Conservation (phyloP, 148 eudicot species). For the Chenopodium quinoa region DNA sequence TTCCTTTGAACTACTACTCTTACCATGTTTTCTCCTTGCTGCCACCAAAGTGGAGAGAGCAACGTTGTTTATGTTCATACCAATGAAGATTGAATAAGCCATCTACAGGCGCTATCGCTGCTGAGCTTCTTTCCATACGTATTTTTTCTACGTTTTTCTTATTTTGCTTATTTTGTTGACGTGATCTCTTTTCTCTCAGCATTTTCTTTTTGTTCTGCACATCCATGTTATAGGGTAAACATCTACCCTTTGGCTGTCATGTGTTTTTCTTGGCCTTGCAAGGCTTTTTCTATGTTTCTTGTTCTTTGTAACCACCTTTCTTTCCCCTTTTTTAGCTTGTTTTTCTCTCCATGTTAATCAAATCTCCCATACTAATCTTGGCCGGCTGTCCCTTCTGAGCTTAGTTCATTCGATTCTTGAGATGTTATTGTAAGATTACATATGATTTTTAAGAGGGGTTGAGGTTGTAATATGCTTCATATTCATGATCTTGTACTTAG, state of each 20-base stretch:
- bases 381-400: constrained; percentile 54
- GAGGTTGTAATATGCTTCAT: background rate
- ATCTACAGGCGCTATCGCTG: constrained; percentile 31
- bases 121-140: constrained; percentile 34
- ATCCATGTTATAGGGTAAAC: background rate
- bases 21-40: constrained; percentile 3
- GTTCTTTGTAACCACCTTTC: background rate
- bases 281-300: constrained; percentile 19
- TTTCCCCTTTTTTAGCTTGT: background rate
- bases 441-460: too few relatives aligned
- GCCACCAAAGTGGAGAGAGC: background rate
- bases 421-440: background rate
- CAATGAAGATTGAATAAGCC: background rate
- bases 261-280: constrained; percentile 74
- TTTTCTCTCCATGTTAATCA: constrained; percentile 8
- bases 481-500: background rate
- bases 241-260: background rate
- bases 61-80: background rate
- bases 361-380: constrained; percentile 21
- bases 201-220: background rate
- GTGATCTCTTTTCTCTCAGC: background rate
- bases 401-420: background rate
- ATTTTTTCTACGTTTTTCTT: background rate
- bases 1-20: background rate
- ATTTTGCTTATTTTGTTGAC: background rate